These are phyloP conservation scores for Solanum gandarillasii DNA, from an alignment of 257 asterid genomes.

Conservation along the genomic window DNA sequence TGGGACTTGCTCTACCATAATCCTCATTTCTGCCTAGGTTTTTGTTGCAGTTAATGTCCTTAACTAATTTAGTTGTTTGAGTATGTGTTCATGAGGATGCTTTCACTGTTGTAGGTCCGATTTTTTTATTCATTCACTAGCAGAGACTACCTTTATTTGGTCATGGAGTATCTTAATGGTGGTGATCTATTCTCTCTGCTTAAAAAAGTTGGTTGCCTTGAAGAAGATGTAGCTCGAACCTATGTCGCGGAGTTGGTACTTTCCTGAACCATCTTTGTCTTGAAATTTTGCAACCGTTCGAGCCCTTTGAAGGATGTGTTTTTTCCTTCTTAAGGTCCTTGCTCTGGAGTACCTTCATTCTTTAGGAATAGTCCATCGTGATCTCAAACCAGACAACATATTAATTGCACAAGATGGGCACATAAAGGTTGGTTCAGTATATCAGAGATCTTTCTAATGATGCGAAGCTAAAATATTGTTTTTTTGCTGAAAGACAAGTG, in stretches of 20 bases:
- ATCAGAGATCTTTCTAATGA: neutral
- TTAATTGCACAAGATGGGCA: slow-evolving; percentile 93
- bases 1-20: neutral
- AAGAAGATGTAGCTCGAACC: slow-evolving; percentile 71
- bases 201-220: slow-evolving; percentile 72
- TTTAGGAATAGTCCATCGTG: slow-evolving; percentile 91
- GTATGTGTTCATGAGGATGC: neutral
- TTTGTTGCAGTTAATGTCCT: neutral
- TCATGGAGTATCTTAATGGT: slow-evolving; percentile 95
- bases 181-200: slow-evolving; percentile 91
- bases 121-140: slow-evolving; percentile 94
- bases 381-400: slow-evolving; percentile 94
- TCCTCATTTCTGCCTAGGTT: neutral
- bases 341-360: slow-evolving; percentile 96
- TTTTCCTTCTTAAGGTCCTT: slow-evolving; percentile 56
- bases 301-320: slow-evolving; percentile 12
- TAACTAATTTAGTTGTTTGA: slow-evolving; percentile 9
- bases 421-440: slow-evolving; percentile 54
- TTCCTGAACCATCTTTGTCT: neutral
- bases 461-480: neutral
- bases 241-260: slow-evolving; percentile 89
- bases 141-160: slow-evolving; percentile 82
- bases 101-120: slow-evolving; percentile 55
- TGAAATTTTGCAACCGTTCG: slow-evolving; percentile 1
- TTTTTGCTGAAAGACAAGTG: neutral